Evolutionary conservation across 306 rosid genomes (phyloP).

Genomic region (Quercus mongolica): DNA sequence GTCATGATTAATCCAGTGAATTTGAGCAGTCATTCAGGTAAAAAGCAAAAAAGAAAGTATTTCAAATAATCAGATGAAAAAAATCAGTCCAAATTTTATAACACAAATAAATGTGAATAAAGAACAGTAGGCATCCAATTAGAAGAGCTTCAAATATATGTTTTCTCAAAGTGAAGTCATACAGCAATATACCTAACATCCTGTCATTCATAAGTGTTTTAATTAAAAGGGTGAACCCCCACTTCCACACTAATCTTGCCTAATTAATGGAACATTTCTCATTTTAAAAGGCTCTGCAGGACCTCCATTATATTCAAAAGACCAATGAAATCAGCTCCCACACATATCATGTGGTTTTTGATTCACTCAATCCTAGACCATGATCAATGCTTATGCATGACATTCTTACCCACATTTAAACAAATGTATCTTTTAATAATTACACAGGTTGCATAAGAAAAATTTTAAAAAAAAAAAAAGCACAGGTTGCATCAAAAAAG

Average conservation of each 20-base stretch:
- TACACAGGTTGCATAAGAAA: neutral
- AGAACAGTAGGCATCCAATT: neutral
- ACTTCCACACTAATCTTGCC: neutral
- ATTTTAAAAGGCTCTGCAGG: neutral
- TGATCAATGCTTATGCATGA: neutral
- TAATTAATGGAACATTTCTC: neutral
- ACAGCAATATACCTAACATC: too few relatives aligned
- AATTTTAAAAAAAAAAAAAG: neutral
- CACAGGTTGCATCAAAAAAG: neutral
- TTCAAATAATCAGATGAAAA: neutral
- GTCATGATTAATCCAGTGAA: neutral
- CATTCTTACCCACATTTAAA: neutral
- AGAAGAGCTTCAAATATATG: neutral
- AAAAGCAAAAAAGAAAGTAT: neutral
- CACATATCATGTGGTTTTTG: neutral
- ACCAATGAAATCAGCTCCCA: neutral
- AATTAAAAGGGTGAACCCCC: neutral
- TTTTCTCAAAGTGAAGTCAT: neutral
- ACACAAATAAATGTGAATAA: neutral
- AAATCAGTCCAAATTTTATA: neutral
- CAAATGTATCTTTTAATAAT: neutral
- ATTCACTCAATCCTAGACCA: neutral
- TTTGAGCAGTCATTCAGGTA: neutral
- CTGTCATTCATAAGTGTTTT: too few relatives aligned
- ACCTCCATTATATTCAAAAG: neutral